Base-by-base conservation (phyloP, 331 rosid genomes). In the Stylosanthes scabra region DNA sequence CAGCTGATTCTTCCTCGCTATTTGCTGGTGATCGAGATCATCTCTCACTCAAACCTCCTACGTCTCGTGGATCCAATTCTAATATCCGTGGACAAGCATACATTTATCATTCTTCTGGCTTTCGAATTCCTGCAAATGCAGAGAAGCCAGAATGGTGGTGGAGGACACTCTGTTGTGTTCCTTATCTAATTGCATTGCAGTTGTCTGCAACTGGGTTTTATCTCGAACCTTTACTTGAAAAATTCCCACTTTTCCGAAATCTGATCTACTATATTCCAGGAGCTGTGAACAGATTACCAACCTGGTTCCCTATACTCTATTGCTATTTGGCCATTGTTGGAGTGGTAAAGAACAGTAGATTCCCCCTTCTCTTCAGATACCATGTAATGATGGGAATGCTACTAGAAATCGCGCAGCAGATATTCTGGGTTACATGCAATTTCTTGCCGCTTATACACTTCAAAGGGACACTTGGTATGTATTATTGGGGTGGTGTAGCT, bases 71-170 rank as follows among this genome's bases (percentile, higher is more conserved):
- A 68, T 29, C 67, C 47, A 63, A 46, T 65, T 78, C 81, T 72
- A 20, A 61, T 37, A 83, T 69, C 49, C 12, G 74, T 20, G 51
- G 74, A 14, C 96, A 77, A 67, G 93, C 97, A 66, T 81, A 62
- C 39, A 77, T 77, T 71, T 83, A 84, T 44, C 84, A 82, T 65
- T 85, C 92, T 11, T 78, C 83, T 28, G 75, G 89, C 47, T 62
- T 76, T 59, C 86, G 87, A 63, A 75, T 77, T 74, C 86, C 96
- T 3, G 72, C 74, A 70, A 76, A 75, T 52, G 74, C 80, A 41
- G 88, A 88, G 87, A 91, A 89, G 83, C 98, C 97, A 31, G 90
- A 86, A 62, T 93, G 98, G 98, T 88, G 96, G 97, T 88, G 92
- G 96, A 89, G 98, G 71, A 86, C 90, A 76, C 72, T 93, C 74